Conservation (phyloP, 768 basidiomycete genomes). For the Amanita inopinata region DNA sequence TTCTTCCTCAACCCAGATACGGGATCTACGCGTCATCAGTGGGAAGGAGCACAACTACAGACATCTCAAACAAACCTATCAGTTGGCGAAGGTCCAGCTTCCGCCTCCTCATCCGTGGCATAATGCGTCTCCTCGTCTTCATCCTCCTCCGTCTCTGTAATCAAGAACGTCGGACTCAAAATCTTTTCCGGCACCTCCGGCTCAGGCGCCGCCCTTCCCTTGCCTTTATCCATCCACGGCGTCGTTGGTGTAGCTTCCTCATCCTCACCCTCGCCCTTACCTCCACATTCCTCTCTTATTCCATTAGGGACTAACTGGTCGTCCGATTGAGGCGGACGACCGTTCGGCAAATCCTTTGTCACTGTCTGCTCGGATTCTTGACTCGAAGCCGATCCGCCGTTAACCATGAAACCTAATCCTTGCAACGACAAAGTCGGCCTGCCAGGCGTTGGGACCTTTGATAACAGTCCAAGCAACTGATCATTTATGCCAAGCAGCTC, state of each 20-base stretch:
- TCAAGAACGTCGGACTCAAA: slow-evolving; percentile 53
- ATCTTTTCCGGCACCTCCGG: slow-evolving; percentile 63
- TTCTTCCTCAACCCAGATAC: slow-evolving; percentile 86
- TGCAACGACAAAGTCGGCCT: slow-evolving; percentile 31
- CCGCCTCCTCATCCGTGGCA: slow-evolving; percentile 25
- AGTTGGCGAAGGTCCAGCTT: slow-evolving; percentile 27
- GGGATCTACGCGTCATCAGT: slow-evolving; percentile 34
- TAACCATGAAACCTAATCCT: slow-evolving; percentile 34
- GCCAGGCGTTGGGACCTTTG: slow-evolving; percentile 30
- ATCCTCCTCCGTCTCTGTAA: slow-evolving; percentile 33
- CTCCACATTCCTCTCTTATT: slow-evolving; percentile 1
- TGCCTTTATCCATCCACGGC: slow-evolving; percentile 70
- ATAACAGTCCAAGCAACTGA: slow-evolving; percentile 47
- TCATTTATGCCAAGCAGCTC: slow-evolving; percentile 70
- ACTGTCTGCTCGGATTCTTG: slow-evolving; percentile 12
- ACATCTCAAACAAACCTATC: slow-evolving; percentile 36
- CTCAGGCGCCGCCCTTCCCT: slow-evolving; percentile 59
- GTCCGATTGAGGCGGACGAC: not conserved
- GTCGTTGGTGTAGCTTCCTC: slow-evolving; percentile 32
- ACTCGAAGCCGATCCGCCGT: slow-evolving; percentile 11
- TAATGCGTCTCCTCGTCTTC: slow-evolving; percentile 44
- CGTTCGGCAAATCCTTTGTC: slow-evolving; percentile 10
- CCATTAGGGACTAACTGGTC: slow-evolving; percentile 11
- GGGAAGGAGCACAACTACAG: not conserved
- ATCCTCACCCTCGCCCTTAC: slow-evolving; percentile 11